Evolutionary conservation across 139 green algal genomes (phyloP).

Genomic region (Astrephomene gubernaculifera): DNA sequence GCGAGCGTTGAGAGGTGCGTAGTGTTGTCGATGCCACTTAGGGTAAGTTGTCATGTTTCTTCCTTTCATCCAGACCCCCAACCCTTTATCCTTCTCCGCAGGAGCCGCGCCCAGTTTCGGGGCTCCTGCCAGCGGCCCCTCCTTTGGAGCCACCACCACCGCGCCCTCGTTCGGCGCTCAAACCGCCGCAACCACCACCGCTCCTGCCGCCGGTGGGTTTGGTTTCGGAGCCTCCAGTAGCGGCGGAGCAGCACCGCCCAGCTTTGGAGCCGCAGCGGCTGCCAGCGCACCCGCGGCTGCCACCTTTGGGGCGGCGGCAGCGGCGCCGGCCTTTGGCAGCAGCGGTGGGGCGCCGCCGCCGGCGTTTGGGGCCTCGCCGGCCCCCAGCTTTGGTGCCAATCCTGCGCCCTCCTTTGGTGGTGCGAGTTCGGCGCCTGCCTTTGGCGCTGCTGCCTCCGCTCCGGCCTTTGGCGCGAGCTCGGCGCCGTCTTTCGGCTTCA

Average conservation of each 20-base stretch:
- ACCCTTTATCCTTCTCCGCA: background rate
- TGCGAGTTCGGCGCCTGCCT: background rate
- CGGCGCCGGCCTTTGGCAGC: conserved; percentile 11
- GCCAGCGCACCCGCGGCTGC: background rate
- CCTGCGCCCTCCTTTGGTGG: conserved; percentile 15
- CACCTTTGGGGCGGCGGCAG: background rate
- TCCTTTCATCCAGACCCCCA: background rate
- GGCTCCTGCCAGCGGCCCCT: too few species aligned
- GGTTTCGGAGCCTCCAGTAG: background rate
- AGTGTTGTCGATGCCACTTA: too few species aligned
- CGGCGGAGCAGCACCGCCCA: background rate
- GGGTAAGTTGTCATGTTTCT: too few species aligned
- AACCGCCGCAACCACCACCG: too few species aligned
- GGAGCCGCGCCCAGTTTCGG: background rate
- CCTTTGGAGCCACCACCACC: too few species aligned
- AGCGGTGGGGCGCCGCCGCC: background rate
- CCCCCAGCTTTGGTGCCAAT: background rate
- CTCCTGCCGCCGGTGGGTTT: background rate
- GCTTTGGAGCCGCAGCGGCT: too few species aligned
- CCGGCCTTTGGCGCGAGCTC: too few species aligned
- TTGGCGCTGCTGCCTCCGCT: too few species aligned
- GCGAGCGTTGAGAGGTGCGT: too few species aligned
- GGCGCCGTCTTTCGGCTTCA: too few species aligned
- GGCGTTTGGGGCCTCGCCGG: background rate
- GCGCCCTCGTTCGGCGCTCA: too few species aligned